Evolutionary conservation across 177 flowering plant species (phyloP).

Genomic region (Tripterygium wilfordii): DNA sequence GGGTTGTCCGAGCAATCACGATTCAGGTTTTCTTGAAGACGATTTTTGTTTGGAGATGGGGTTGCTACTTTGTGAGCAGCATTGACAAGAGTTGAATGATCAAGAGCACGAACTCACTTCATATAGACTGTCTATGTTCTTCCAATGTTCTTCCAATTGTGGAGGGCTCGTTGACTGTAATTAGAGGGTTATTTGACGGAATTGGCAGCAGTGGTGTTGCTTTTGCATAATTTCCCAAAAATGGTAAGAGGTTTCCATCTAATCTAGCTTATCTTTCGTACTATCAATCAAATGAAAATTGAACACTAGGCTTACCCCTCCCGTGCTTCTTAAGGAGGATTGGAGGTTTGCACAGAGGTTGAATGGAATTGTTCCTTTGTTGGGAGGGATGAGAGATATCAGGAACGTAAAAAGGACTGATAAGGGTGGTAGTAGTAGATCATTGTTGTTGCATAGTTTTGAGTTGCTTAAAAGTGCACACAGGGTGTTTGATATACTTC

Average conservation of each 20-base stretch:
- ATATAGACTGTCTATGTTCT: constrained; percentile 65
- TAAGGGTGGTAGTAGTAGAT: constrained; percentile 33
- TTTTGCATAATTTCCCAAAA: constrained; percentile 30
- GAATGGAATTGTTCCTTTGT: constrained; percentile 53
- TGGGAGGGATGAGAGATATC: constrained; percentile 80
- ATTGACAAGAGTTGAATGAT: constrained; percentile 51
- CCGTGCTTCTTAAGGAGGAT: constrained; percentile 73
- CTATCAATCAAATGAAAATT: constrained; percentile 69
- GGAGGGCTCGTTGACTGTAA: constrained; percentile 64
- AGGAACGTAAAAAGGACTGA: constrained; percentile 47
- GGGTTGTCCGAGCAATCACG: too few species aligned
- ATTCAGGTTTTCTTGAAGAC: too few species aligned
- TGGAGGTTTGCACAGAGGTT: constrained; percentile 77
- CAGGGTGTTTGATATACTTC: too few species aligned
- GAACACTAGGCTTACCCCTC: constrained; percentile 87
- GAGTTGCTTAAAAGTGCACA: too few species aligned
- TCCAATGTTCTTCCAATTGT: constrained; percentile 73
- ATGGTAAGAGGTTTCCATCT: constrained; percentile 45
- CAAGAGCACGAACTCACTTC: constrained; percentile 55
- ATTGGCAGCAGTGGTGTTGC: constrained; percentile 11
- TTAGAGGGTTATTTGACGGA: constrained; percentile 41
- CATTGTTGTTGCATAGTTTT: too few species aligned
- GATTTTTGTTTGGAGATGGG: too few species aligned
- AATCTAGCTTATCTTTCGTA: constrained; percentile 77
- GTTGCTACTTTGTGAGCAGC: constrained; percentile 45